These are phyloP conservation scores for Nicotiana paniculata DNA, from an alignment of 257 asterid genomes.

Conservation along the genomic window DNA sequence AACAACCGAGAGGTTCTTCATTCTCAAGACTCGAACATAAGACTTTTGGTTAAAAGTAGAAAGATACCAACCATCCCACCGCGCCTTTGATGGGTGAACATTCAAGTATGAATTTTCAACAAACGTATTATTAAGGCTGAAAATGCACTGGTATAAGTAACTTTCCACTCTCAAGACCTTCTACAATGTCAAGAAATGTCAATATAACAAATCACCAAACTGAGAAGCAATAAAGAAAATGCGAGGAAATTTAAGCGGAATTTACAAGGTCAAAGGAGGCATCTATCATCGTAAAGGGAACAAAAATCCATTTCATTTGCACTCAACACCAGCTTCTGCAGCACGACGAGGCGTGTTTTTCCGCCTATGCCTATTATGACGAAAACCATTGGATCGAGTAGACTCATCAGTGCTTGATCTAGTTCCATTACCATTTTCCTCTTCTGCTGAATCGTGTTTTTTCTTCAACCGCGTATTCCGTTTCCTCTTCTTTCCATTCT, in stretches of 20 bases:
- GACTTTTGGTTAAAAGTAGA: too few relatives aligned
- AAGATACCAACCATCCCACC: too few relatives aligned
- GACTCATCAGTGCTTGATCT: conserved; percentile 33
- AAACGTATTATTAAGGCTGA: neutral
- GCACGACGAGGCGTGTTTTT: conserved; percentile 57
- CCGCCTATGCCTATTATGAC: conserved; percentile 29
- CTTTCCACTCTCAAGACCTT: neutral
- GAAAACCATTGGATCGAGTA: conserved; percentile 26
- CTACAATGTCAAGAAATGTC: neutral
- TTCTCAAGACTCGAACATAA: too few relatives aligned
- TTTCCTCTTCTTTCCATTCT: conserved; percentile 31
- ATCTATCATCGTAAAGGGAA: neutral
- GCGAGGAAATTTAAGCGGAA: neutral
- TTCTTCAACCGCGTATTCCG: conserved; percentile 22
- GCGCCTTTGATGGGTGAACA: neutral
- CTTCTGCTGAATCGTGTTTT: conserved; percentile 23
- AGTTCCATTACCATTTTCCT: conserved; percentile 31
- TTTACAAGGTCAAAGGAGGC: neutral
- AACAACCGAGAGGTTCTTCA: too few relatives aligned
- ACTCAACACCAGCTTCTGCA: conserved; percentile 58
- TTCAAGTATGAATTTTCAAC: neutral
- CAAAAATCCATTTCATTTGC: conserved; percentile 19
- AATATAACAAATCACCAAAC: neutral
- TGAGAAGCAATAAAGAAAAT: neutral
- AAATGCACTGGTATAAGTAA: neutral